A percentile compares a stretch with the other conserved stretches of the same genome.
These are phyloP conservation scores for Aspergillaceae sp. DNA, from an alignment of 2,329 filamentous ascomycete species.

Conservation along the genomic window DNA sequence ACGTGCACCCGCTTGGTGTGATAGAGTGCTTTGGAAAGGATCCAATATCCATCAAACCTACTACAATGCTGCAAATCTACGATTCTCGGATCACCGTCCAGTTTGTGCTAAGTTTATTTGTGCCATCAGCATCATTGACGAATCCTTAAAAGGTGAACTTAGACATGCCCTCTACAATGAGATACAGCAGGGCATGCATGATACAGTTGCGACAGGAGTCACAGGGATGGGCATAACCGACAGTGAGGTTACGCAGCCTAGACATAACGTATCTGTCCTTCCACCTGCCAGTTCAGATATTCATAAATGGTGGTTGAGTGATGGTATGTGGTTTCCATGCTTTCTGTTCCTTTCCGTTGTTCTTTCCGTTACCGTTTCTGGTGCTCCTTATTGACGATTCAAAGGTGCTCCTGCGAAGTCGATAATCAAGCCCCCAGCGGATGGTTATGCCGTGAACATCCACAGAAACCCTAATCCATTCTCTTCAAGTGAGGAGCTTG, in stretches of 20 bases:
- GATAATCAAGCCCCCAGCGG: constrained; percentile 56
- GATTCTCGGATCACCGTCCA: constrained; percentile 92
- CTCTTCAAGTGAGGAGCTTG: constrained; percentile 60
- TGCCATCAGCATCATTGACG: constrained; percentile 70
- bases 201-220: constrained; percentile 21
- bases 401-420: constrained; percentile 65
- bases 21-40: constrained; percentile 83
- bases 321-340: constrained; percentile 34
- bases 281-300: constrained; percentile 55
- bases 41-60: constrained; percentile 70
- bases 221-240: constrained; percentile 39
- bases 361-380: neutral
- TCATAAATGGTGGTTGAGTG: constrained; percentile 58
- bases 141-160: constrained; percentile 61
- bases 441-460: constrained; percentile 60
- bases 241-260: constrained; percentile 72
- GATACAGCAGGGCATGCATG: constrained; percentile 56
- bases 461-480: constrained; percentile 76
- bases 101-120: constrained; percentile 87
- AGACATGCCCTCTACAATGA: constrained; percentile 65
- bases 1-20: constrained; percentile 94
- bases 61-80: constrained; percentile 73
- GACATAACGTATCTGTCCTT: constrained; percentile 70
- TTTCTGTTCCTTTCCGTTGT: neutral
- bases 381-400: constrained; percentile 6